Evolutionary conservation across 208 protist species (phyloP).

Genomic region (Trypanosoma boissoni): DNA sequence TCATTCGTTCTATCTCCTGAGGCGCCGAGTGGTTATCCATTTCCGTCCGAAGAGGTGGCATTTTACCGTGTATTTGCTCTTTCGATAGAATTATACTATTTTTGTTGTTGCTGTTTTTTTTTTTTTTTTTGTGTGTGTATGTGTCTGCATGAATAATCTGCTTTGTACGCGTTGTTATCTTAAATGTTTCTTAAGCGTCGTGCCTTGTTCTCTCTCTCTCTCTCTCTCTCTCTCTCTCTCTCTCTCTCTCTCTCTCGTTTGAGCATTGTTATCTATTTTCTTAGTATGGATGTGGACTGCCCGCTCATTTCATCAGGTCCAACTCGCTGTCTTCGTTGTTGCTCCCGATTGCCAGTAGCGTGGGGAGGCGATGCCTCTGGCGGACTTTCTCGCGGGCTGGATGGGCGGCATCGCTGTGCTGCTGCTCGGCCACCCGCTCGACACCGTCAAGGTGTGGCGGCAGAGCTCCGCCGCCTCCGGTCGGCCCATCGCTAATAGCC

Average conservation of each 20-base stretch:
- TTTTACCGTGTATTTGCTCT: not conserved
- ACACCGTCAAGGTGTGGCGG: slow-evolving; percentile 30
- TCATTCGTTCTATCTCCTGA: no score
- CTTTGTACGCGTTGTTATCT: not conserved
- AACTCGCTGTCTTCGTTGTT: not conserved
- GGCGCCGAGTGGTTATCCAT: no score
- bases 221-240: no score
- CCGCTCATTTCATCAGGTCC: no score
- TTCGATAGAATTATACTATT: not conserved
- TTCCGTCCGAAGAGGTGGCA: no score
- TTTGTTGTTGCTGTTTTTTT: not conserved
- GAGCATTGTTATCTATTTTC: no score
- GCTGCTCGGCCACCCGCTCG: slow-evolving; percentile 26
- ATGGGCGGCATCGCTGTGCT: slow-evolving; percentile 28
- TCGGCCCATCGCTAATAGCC: not conserved
- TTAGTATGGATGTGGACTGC: no score
- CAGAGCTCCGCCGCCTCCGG: slow-evolving; percentile 2
- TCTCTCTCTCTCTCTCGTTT: no score
- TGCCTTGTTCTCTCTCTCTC: no score
- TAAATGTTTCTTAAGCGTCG: no score
- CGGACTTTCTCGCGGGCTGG: slow-evolving; percentile 29
- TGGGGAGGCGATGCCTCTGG: not conserved
- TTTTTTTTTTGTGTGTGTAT: slow-evolving; percentile 3
- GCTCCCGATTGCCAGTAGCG: not conserved
- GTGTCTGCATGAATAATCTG: no score